Evolutionary conservation across 139 green algal genomes (phyloP).

Genomic region (Auxenochlorella pyrenoidosa): DNA sequence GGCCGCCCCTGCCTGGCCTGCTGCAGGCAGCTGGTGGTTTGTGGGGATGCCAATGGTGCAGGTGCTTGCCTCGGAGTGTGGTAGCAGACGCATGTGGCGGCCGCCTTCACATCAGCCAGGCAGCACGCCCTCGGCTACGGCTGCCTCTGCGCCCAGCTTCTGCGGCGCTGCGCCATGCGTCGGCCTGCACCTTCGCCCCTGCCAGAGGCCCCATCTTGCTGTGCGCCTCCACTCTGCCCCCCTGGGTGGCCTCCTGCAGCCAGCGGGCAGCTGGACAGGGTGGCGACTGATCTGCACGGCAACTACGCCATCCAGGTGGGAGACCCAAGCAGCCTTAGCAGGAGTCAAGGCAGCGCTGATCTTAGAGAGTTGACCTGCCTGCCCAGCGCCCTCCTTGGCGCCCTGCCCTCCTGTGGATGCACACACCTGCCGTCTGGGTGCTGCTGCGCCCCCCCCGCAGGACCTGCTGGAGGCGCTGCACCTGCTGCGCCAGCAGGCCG

Average conservation of each 20-base stretch:
- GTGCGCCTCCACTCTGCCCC: no score
- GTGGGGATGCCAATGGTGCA: no score
- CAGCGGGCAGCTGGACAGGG: neutral
- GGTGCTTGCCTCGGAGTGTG: no score
- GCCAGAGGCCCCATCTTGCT: neutral
- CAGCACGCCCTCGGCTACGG: neutral
- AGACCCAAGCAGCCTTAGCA: no score
- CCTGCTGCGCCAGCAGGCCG: constrained; percentile 37
- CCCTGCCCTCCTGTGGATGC: no score
- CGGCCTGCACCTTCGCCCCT: neutral
- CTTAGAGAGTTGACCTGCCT: no score
- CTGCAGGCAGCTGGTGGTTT: no score
- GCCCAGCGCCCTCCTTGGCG: no score
- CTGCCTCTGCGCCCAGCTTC: neutral
- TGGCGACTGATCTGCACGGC: constrained; percentile 32
- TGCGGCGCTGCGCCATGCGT: neutral
- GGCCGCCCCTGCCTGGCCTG: neutral
- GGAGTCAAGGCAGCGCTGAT: neutral
- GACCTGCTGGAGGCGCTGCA: constrained; percentile 40
- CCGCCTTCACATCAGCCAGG: neutral
- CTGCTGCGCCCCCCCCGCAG: neutral
- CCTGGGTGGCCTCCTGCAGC: neutral
- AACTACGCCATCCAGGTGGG: constrained; percentile 48
- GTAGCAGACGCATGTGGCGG: no score
- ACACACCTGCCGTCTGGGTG: neutral